Base-by-base conservation (phyloP, 2,329 filamentous ascomycete species). In the Emericellopsis atlantica region DNA sequence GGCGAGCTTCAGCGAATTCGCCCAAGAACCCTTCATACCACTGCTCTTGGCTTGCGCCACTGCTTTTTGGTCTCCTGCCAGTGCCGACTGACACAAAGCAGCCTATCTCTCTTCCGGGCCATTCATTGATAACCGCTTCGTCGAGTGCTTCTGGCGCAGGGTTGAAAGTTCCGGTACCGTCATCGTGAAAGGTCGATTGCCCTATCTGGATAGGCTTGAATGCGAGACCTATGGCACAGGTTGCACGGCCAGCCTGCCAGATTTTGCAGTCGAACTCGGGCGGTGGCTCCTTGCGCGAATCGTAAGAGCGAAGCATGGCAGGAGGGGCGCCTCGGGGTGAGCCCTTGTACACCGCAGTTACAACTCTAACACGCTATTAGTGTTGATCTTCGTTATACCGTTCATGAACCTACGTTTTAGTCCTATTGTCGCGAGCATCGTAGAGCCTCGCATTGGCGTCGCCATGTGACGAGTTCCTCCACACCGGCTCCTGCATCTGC, bases 171-270 rank as follows among this genome's bases (percentile, higher is more conserved):
- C 92, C 92, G 2, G 76, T 72, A 1, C 92, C 92, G 56, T 96
- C 90, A 50, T 98, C 92, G 45, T 95, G 82, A 54, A 98, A 98
- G 9, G 88, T 72, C 1, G 88, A 90, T 58, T 96, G 90, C 4
- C 92, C 92, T 32, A 98, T 85, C 48, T 84, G 82, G 39, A 98
- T 88, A 0, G 90, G 88, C 58, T 98, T 98, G 65, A 98, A 98
- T 1, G 92, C 92, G 35, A 95, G 69, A 1, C 85, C 87, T 1
- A 90, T 92, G 1, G 92, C 86, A 40, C 76, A 86, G 1, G 92
- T 98, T n/a, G 92, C 92, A 45, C 92, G 79, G 10, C 92, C 92
- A 5, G 92, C 92, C 63, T 98, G 82, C 92, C 92, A 98, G 43
- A 98, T 92, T 36, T 82, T 94, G 61, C 89, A 95, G 54, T 95